Conservation (phyloP, 371 early-diverging fungal species). For the Mucor mucedo region DNA sequence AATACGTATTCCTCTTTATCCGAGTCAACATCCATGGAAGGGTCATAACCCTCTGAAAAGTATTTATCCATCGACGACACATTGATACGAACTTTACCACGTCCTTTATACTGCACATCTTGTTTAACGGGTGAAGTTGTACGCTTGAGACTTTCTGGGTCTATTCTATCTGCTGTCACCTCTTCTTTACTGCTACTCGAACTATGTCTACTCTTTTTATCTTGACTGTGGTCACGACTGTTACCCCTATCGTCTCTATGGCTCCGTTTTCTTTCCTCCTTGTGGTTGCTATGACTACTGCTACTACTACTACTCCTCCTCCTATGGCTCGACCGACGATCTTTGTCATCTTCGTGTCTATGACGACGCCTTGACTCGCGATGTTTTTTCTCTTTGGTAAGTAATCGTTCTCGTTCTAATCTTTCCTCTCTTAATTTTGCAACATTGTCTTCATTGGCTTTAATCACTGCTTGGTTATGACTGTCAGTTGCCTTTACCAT, state of each 20-base stretch:
- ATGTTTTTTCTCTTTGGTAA: background rate
- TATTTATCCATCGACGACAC: constrained; percentile 74
- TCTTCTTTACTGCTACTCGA: too few species aligned
- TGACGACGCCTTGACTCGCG: background rate
- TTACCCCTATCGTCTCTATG: too few species aligned
- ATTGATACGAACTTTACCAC: constrained; percentile 39
- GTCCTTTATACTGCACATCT: constrained; percentile 34
- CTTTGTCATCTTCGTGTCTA: background rate
- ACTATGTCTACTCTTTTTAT: constrained; percentile 4
- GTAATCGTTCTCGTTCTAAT: constrained; percentile 19
- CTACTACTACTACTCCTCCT: background rate
- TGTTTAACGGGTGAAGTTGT: background rate
- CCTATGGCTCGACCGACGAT: background rate
- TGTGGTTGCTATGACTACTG: background rate
- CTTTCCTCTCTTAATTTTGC: constrained; percentile 31
- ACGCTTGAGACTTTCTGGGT: constrained; percentile 4
- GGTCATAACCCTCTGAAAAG: constrained; percentile 72
- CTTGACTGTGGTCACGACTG: background rate
- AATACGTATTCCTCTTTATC: constrained; percentile 48
- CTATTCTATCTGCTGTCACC: background rate
- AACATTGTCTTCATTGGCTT: constrained; percentile 53
- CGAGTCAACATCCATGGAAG: constrained; percentile 62
- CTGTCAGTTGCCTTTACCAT: constrained; percentile 73
- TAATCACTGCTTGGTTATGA: constrained; percentile 73
- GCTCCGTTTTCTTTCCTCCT: too few species aligned